Conservation (phyloP, 805 yeast species). For the Deakozyma indianensis region DNA sequence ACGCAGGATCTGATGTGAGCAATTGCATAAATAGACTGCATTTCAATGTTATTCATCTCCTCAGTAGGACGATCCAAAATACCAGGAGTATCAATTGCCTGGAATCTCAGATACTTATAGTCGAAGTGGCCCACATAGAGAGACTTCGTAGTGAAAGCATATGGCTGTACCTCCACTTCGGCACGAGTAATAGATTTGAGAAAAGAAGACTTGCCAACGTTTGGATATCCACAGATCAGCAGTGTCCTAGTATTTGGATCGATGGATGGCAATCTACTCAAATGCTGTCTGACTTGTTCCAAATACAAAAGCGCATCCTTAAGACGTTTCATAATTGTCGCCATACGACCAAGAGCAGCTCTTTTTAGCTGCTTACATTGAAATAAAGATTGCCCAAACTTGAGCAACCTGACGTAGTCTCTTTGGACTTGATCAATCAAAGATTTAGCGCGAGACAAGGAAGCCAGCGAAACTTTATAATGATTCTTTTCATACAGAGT, state of each 20-base stretch:
- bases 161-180: constrained; percentile 98
- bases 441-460: constrained; percentile 85
- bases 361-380: constrained; percentile 98
- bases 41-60: constrained; percentile 98
- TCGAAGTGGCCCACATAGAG: constrained; percentile 97
- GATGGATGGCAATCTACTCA: constrained; percentile 94
- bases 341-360: constrained; percentile 99
- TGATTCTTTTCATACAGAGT: constrained; percentile 96
- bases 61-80: constrained; percentile 97
- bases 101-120: constrained; percentile 93
- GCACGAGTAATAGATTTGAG: constrained; percentile 89
- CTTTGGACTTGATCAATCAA: constrained; percentile 91
- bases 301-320: constrained; percentile 87
- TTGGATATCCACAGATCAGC: constrained; percentile 96
- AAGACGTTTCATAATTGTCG: constrained; percentile 87
- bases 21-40: constrained; percentile 98
- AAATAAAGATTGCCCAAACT: constrained; percentile 94
- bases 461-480: constrained; percentile 91
- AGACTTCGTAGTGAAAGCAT: constrained; percentile 97
- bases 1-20: constrained; percentile 97
- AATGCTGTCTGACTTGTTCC: constrained; percentile 98
- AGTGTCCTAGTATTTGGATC: constrained; percentile 98
- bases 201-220: constrained; percentile 97
- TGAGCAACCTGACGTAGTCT: constrained; percentile 85
- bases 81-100: constrained; percentile 99